phyloP scores from a whole-genome alignment of 2,329 filamentous ascomycete genomes.

The Aspergillus pseudoviridinutans region DNA sequence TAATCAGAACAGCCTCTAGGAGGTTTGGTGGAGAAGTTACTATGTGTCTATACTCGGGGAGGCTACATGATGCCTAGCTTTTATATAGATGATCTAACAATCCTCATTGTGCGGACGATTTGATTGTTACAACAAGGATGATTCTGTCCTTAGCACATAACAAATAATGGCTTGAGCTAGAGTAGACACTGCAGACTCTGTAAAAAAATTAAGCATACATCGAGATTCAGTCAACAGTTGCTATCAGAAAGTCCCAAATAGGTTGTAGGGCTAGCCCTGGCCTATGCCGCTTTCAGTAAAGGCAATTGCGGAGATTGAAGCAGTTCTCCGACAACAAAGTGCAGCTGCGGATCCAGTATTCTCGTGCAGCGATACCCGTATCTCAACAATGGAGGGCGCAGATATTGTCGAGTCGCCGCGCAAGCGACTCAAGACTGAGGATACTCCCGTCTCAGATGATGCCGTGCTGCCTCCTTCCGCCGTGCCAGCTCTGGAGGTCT shows the following conservation, averaged over 20 bases:
- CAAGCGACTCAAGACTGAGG: constrained; percentile 33
- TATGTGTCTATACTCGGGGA: not conserved
- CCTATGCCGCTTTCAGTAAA: constrained; percentile 14
- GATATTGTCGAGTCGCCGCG: constrained; percentile 33
- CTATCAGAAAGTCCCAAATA: constrained; percentile 15
- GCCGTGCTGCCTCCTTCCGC: constrained; percentile 13
- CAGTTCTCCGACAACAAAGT: constrained; percentile 12
- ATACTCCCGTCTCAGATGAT: constrained; percentile 14
- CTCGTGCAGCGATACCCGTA: not conserved
- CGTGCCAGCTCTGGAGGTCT: constrained; percentile 6
- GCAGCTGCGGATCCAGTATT: constrained; percentile 9
- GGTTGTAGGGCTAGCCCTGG: constrained; percentile 27
- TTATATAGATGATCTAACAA: not conserved
- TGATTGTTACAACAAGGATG: not conserved
- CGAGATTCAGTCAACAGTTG: not conserved
- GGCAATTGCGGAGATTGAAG: constrained; percentile 6
- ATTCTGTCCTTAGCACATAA: not conserved
- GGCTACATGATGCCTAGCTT: too few relatives aligned
- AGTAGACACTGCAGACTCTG: not conserved
- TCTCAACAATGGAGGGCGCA: constrained; percentile 26
- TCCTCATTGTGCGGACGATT: not conserved
- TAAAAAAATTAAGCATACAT: not conserved
- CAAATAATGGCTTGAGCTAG: too few relatives aligned
- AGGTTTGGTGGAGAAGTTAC: not conserved
- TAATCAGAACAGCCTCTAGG: too few relatives aligned